A percentile compares a stretch with the other conserved stretches of the same genome.
Conservation (phyloP, 2,329 filamentous ascomycete genomes). For the Fusarium scirpi region DNA sequence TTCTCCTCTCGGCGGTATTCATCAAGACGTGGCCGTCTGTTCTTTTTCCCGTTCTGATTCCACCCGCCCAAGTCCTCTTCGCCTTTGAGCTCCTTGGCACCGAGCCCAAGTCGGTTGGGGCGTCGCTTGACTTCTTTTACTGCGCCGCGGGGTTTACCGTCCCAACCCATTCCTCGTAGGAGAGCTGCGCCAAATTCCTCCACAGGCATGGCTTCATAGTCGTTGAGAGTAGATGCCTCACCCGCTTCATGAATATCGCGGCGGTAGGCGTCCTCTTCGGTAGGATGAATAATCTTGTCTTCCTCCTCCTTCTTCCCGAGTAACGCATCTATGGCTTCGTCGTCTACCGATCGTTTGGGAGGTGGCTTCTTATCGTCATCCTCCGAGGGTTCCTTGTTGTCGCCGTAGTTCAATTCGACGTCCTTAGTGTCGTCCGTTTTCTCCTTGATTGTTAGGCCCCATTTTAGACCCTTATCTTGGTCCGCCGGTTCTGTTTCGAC, state of each 20-base stretch:
- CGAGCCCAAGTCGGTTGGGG: conserved; percentile 86
- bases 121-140: conserved; percentile 76
- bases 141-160: conserved; percentile 70
- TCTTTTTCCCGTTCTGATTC: conserved; percentile 75
- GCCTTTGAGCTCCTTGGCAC: conserved; percentile 82
- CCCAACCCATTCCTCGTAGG: conserved; percentile 95
- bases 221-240: conserved; percentile 79
- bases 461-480: conserved; percentile 66
- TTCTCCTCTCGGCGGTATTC: conserved; percentile 62
- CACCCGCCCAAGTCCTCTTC: conserved; percentile 81
- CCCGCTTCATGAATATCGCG: conserved; percentile 79
- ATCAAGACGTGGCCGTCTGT: conserved; percentile 58
- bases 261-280: conserved; percentile 76
- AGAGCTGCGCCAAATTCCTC: conserved; percentile 95
- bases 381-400: conserved; percentile 18
- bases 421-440: conserved; percentile 64
- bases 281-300: conserved; percentile 65
- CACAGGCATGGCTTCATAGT: conserved; percentile 90
- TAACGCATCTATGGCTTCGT: conserved; percentile 74
- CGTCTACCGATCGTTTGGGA: conserved; percentile 52
- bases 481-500: conserved; percentile 56
- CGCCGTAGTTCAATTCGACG: conserved; percentile 8
- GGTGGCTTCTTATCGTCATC: conserved; percentile 11
- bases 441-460: conserved; percentile 63
- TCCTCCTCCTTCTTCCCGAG: conserved; percentile 65